Percentiles rank a stretch among this genome's conserved stretches.
phyloP scores from a whole-genome alignment of 192 early-diverging fungal species.

The Neocallimastix lanati region DNA sequence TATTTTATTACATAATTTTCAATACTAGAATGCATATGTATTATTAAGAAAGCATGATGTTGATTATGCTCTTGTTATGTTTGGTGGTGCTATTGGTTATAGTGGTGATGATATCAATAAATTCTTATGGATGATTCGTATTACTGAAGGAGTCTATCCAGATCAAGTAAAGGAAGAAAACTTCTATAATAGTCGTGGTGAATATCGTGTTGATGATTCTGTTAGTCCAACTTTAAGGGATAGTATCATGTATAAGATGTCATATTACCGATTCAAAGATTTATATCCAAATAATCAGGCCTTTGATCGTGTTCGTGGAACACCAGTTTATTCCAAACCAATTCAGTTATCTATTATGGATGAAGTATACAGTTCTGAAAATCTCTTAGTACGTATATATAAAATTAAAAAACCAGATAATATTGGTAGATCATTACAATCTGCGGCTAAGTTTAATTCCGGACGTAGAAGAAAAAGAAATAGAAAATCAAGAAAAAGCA shows the following conservation, averaged over 20 bases:
- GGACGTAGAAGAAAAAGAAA: background rate
- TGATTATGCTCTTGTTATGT: constrained; percentile 91
- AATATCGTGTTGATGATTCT: constrained; percentile 80
- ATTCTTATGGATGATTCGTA: constrained; percentile 99
- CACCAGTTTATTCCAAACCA: constrained; percentile 49
- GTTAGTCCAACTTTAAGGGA: constrained; percentile 80
- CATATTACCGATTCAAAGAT: constrained; percentile 86
- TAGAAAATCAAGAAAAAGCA: background rate
- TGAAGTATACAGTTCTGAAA: constrained; percentile 82
- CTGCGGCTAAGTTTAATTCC: background rate
- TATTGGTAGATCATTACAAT: constrained; percentile 32
- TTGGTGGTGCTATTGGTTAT: constrained; percentile 92
- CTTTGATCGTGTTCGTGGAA: constrained; percentile 68
- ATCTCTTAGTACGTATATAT: constrained; percentile 98
- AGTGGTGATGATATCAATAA: constrained; percentile 99
- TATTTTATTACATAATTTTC: no score
- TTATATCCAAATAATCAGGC: constrained; percentile 38
- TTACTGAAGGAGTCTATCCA: constrained; percentile 92
- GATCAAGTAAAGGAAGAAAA: constrained; percentile 73
- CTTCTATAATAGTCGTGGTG: constrained; percentile 75
- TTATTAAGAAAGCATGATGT: constrained; percentile 86
- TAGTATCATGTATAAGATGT: constrained; percentile 92
- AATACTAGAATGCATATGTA: constrained; percentile 53
- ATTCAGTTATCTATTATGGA: constrained; percentile 74
- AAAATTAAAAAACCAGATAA: constrained; percentile 91